Base-by-base conservation (phyloP, 495 filamentous ascomycete species). In the Bryoglossum gracile region DNA sequence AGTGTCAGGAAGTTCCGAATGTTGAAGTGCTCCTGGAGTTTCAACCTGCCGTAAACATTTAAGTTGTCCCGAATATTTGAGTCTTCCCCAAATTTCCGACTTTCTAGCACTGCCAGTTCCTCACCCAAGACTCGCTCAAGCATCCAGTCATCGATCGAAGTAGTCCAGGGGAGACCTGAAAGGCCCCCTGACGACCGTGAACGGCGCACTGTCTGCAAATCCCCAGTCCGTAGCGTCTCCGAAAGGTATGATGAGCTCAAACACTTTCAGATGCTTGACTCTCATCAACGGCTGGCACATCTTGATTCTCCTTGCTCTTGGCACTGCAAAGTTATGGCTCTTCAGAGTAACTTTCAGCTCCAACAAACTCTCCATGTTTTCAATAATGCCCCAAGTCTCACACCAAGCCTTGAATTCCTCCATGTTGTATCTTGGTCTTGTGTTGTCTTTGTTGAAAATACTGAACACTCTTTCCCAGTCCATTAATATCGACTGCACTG, bases 401-500 rank as follows among this genome's bases (percentile, higher is more conserved):
- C 43, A 34, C 53, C 53, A 56, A 5, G 38, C 14, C 23, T 43
- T 47, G 3, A 33, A 46, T 41, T 56, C 53, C 21, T 56, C 43
- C 0, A 36, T 13, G 16, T 46, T 26, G 10, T 30, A 28, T 33
- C 48, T 51, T 13, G 53, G 48, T 30, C 46, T 37, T 6, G 43
- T 43, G 33, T 51, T 51, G 22, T 51, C 36, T 11, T 43, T 41
- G 36, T 56, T 56, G 43, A 56, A 56, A 21, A 56, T 56, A 22
- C 53, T 56, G 30, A 51, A 51, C 6, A 34, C 14, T 16, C 53
- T 17, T 21, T 56, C 53, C 53, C 53, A 56, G 38, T 56, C 53
- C 1, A 56, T 48, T 10, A 51, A 21, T 17, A 56, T 11, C 10
- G 48, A 51, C 25, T 51, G 48, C 2, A 56, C n/a, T 10, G 5